These are phyloP conservation scores for Ramularia collo-cygni DNA, from an alignment of 2,329 filamentous ascomycete genomes.

Conservation along the genomic window DNA sequence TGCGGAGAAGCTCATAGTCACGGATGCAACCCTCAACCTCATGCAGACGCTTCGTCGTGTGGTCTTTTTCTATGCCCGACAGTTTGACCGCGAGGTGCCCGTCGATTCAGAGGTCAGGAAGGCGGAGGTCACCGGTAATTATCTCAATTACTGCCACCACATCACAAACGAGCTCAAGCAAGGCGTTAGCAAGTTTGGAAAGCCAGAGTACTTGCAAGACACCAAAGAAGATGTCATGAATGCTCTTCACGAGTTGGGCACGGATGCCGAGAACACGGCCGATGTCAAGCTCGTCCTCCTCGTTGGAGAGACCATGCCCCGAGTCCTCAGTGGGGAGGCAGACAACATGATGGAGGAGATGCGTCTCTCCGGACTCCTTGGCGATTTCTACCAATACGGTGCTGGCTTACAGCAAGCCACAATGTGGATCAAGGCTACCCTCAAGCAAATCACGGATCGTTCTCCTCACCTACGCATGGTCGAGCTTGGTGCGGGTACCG, in stretches of 20 bases:
- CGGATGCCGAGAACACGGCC: not conserved
- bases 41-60: not conserved
- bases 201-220: constrained; percentile 1
- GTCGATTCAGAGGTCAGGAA: not conserved
- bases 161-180: not conserved
- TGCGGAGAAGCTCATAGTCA: not conserved
- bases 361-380: constrained; percentile 29
- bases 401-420: constrained; percentile 1
- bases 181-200: not conserved
- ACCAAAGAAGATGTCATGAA: constrained; percentile 1
- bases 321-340: constrained; percentile 28
- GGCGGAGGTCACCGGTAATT: not conserved
- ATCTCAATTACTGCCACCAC: not conserved
- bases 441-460: constrained; percentile 27
- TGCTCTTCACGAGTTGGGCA: not conserved
- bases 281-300: not conserved
- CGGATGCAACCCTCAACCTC: not conserved
- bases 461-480: constrained; percentile 38
- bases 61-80: not conserved
- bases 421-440: not conserved
- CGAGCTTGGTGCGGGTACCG: constrained; percentile 41
- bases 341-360: constrained; percentile 35
- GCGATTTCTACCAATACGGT: constrained; percentile 28
- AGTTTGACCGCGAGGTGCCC: not conserved
- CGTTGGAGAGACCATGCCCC: constrained; percentile 30